phyloP scores from a whole-genome alignment of 1,139 yeast species.

The Eremothecium sinecaudum region DNA sequence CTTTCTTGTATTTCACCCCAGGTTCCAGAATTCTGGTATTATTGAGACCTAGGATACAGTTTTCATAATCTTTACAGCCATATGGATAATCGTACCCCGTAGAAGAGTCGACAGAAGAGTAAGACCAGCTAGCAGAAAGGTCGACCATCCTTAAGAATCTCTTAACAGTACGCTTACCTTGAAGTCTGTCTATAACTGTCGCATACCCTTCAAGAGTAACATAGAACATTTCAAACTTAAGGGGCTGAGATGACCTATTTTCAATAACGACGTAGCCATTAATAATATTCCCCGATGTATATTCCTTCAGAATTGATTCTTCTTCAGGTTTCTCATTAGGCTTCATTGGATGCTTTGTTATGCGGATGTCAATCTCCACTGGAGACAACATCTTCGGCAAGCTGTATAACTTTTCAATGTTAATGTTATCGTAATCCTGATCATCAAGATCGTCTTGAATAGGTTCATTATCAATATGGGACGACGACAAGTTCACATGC shows the following conservation, averaged over 20 bases:
- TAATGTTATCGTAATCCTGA: conserved; percentile 24
- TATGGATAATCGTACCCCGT: conserved; percentile 43
- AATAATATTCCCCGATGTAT: conserved; percentile 47
- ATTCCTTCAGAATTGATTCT: conserved; percentile 38
- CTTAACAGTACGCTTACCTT: conserved; percentile 29
- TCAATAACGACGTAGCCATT: conserved; percentile 44
- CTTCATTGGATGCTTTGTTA: conserved; percentile 33
- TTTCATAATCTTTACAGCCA: conserved; percentile 42
- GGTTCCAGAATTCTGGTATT: conserved; percentile 45
- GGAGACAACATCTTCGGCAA: conserved; percentile 29
- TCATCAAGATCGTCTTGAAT: conserved; percentile 17
- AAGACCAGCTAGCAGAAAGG: conserved; percentile 37
- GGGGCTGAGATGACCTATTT: conserved; percentile 35
- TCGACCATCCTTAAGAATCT: conserved; percentile 37
- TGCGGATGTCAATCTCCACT: conserved; percentile 30
- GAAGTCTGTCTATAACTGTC: conserved; percentile 28
- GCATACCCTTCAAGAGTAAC: conserved; percentile 48
- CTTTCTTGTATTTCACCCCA: conserved; percentile 46
- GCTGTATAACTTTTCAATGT: conserved; percentile 32
- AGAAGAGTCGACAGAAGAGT: conserved; percentile 32
- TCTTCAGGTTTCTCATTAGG: conserved; percentile 25
- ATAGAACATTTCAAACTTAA: conserved; percentile 49
- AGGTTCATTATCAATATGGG: conserved; percentile 5
- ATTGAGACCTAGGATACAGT: conserved; percentile 43
- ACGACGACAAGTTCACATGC: background rate